Evolutionary conservation across 2,329 filamentous ascomycete species (phyloP), one percentile per base, ranked within the genome.

Genomic region (Hyphodiscus sp.): DNA sequence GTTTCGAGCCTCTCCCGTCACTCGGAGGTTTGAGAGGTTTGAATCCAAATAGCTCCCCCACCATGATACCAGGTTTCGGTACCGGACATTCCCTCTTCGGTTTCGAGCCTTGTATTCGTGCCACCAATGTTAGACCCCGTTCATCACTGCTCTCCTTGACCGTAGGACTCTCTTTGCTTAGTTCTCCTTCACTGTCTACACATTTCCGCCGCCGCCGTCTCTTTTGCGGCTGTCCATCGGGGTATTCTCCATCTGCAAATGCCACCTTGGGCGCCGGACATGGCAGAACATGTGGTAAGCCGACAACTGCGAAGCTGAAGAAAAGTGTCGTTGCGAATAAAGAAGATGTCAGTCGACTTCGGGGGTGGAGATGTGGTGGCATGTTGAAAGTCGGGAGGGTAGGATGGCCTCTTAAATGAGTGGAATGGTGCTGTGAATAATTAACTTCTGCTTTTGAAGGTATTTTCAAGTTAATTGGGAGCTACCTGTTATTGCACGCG

Each of bases 241-340:
- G 48, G 47, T 52, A 56, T 46, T 60, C 79, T 54, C 72, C 74
- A 58, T 96, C 91, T 63, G 89, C 87, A 63, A 87, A 86, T 33
- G 84, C 81, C 30, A 82, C 76, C 60, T 88, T 80, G 1, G 89
- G 89, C 45, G 90, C 89, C 1, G 94, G 94, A 68, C 94, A 99
- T 1, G 94, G 94, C 18, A 99, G 81, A 29, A 95, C 68, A 70
- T 99, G 94, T 20, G 94, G 94, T 45, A 96, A 77, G 29, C 83
- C 89, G 50, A 99, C 94, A 58, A 99, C 91, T 59, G 96, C 80
- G 71, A 99, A 96, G 63, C 88, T 94, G 30, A 91, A 85, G 58
- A 89, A 79, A 51, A 97, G 81, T 1, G 92, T 97, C n/a, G 87
- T 89, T 49, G 90, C 91, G 75, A 99, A 99, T 56, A 99, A 85